Percentiles rank a stretch among this genome's conserved stretches.
phyloP scores from a whole-genome alignment of 2,329 filamentous ascomycete genomes.

The Ilyonectria robusta region DNA sequence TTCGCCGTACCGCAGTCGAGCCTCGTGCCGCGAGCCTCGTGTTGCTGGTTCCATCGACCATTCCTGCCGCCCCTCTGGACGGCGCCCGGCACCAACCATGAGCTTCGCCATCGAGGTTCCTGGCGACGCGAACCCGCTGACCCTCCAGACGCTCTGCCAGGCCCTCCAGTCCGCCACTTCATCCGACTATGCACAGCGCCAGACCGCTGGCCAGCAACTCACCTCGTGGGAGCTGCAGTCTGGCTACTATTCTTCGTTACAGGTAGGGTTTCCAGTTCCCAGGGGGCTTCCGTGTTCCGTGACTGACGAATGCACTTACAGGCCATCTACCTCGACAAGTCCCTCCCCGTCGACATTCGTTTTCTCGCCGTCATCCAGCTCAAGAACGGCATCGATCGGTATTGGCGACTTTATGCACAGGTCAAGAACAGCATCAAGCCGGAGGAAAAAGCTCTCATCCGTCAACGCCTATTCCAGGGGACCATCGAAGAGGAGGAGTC shows the following conservation, averaged over 20 bases:
- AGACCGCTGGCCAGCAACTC: conserved; percentile 79
- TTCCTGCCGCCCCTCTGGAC: conserved; percentile 36
- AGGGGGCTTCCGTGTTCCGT: neutral
- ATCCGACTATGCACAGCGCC: conserved; percentile 72
- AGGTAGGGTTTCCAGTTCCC: conserved; percentile 62
- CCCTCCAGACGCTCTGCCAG: conserved; percentile 73
- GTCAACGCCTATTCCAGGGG: conserved; percentile 80
- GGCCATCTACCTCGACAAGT: conserved; percentile 86
- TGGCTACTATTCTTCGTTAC: conserved; percentile 78
- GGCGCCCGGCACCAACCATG: conserved; percentile 62
- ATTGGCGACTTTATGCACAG: conserved; percentile 80
- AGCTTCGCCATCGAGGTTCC: conserved; percentile 82
- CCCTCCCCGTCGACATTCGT: conserved; percentile 82
- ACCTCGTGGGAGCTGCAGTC: conserved; percentile 77
- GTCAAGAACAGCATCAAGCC: conserved; percentile 76
- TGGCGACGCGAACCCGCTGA: conserved; percentile 83
- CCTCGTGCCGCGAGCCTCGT: conserved; percentile 17
- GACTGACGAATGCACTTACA: conserved; percentile 56
- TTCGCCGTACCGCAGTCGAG: conserved; percentile 11
- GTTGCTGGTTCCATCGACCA: conserved; percentile 24
- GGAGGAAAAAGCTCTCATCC: conserved; percentile 83
- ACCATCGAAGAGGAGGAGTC: conserved; percentile 83
- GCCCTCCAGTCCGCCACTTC: conserved; percentile 76
- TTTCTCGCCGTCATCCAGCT: conserved; percentile 94
- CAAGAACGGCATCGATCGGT: conserved; percentile 96